Evolutionary conservation across 768 basidiomycete species (phyloP).

Genomic region (Thelephora ganbajun): DNA sequence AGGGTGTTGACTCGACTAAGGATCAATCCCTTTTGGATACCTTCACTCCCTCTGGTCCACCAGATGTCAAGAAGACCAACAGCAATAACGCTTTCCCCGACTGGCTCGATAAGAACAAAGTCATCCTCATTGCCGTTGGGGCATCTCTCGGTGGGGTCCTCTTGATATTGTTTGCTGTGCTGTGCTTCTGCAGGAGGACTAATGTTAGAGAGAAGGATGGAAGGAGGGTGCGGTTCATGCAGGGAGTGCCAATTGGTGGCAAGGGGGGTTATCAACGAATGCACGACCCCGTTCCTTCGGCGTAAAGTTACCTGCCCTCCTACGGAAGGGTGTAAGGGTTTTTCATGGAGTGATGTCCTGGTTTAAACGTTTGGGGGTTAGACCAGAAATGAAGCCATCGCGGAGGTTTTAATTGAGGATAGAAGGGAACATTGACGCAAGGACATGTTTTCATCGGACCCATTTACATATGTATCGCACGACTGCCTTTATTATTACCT

Average conservation of each 20-base stretch:
- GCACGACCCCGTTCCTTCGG: constrained; percentile 14
- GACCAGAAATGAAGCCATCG: too few relatives aligned
- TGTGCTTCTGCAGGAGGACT: constrained; percentile 6
- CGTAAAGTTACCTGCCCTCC: too few relatives aligned
- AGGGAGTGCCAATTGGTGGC: too few relatives aligned
- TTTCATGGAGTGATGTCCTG: too few relatives aligned
- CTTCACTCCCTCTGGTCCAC: constrained; percentile 7
- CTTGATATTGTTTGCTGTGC: constrained; percentile 9
- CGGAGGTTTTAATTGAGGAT: too few relatives aligned
- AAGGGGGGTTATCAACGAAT: constrained; percentile 12
- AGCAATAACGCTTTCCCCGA: constrained; percentile 8
- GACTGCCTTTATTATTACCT: too few relatives aligned
- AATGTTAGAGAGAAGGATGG: not conserved
- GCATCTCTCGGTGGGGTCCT: constrained; percentile 9
- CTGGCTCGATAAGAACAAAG: constrained; percentile 14
- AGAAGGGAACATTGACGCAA: too few relatives aligned
- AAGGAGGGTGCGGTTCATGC: not conserved
- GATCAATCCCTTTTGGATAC: constrained; percentile 13
- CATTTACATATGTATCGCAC: too few relatives aligned
- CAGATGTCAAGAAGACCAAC: constrained; percentile 6
- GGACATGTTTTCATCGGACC: too few relatives aligned
- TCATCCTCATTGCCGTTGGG: constrained; percentile 17
- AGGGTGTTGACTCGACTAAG: constrained; percentile 17
- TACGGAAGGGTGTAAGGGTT: too few relatives aligned
- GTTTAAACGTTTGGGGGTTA: too few relatives aligned